Conservation (phyloP, 208 protist species). For the Herpetomonas samuelpessoai region DNA sequence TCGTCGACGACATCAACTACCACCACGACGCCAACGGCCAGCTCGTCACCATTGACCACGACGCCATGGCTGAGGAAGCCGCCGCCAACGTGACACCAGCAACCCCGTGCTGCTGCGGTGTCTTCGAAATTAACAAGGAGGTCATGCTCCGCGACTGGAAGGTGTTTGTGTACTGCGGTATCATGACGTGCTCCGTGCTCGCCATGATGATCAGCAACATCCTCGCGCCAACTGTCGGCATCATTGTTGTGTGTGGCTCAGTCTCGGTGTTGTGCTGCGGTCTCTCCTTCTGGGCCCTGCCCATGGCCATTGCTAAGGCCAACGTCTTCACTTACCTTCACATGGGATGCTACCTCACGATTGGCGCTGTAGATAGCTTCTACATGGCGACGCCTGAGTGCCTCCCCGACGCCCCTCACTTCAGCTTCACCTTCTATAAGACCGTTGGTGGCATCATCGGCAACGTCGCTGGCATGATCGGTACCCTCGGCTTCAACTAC, state of each 20-base stretch:
- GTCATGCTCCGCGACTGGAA: slow-evolving; percentile 10
- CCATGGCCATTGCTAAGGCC: too few species aligned
- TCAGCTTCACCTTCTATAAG: slow-evolving; percentile 61
- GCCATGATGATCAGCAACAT: too few species aligned
- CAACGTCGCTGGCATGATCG: slow-evolving; percentile 42
- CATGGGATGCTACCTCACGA: slow-evolving; percentile 39
- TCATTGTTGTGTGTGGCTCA: slow-evolving; percentile 14
- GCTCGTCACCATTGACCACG: too few species aligned
- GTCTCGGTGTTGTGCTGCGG: slow-evolving; percentile 12
- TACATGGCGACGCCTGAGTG: too few species aligned
- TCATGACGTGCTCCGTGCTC: slow-evolving; percentile 20
- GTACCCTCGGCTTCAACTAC: slow-evolving; percentile 43
- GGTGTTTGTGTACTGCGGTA: slow-evolving; percentile 22
- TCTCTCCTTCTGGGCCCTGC: slow-evolving; percentile 26
- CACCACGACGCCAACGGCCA: neutral
- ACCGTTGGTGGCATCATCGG: slow-evolving; percentile 41
- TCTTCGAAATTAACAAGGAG: slow-evolving; percentile 17
- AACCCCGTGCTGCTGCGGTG: slow-evolving; percentile 13
- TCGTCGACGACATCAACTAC: neutral
- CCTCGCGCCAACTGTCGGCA: slow-evolving; percentile 12
- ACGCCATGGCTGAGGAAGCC: too few species aligned
- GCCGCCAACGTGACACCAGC: neutral
- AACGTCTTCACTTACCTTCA: slow-evolving; percentile 29
- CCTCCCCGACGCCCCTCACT: slow-evolving; percentile 58
- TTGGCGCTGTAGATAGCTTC: slow-evolving; percentile 62